Evolutionary conservation across 2,329 filamentous ascomycete species (phyloP).

Genomic region (Fusarium dlaminii): DNA sequence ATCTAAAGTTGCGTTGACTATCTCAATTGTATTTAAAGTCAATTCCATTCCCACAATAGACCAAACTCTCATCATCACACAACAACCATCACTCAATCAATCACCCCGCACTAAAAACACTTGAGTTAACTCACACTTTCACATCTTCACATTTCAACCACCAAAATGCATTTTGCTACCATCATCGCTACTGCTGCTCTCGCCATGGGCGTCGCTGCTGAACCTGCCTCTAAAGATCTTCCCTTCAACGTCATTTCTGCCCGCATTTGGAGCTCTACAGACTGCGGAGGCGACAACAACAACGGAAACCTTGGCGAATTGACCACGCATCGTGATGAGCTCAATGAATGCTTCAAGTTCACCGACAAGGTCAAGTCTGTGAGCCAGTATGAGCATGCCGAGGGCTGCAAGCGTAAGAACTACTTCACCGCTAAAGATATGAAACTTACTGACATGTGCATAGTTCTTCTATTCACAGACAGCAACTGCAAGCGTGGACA

Average conservation of each 20-base stretch:
- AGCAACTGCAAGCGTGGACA: conserved; percentile 12
- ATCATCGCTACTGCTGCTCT: neutral
- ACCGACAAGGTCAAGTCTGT: conserved; percentile 1
- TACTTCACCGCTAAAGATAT: accelerated
- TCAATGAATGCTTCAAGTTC: conserved; percentile 10
- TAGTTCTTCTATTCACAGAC: conserved; percentile 12
- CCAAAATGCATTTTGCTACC: conserved; percentile 10
- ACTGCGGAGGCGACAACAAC: conserved; percentile 12
- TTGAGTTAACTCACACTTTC: too few relatives aligned
- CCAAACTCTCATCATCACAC: neutral
- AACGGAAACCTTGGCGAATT: conserved; percentile 8
- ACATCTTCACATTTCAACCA: neutral
- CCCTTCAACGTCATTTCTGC: conserved; percentile 17
- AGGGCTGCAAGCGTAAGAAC: conserved; percentile 4
- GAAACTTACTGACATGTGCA: neutral
- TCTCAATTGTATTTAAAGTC: neutral
- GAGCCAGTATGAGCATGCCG: conserved; percentile 2
- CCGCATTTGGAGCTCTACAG: conserved; percentile 6
- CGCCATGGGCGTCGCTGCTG: conserved; percentile 4
- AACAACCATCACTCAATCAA: neutral
- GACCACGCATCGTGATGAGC: neutral
- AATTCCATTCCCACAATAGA: neutral
- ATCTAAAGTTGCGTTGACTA: neutral
- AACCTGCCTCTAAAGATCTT: neutral
- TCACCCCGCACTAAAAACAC: neutral